Percentiles rank a stretch among this genome's conserved stretches.
These are phyloP conservation scores for Lasiodiplodia gonubiensis DNA, from an alignment of 2,329 filamentous ascomycete genomes.

Conservation along the genomic window DNA sequence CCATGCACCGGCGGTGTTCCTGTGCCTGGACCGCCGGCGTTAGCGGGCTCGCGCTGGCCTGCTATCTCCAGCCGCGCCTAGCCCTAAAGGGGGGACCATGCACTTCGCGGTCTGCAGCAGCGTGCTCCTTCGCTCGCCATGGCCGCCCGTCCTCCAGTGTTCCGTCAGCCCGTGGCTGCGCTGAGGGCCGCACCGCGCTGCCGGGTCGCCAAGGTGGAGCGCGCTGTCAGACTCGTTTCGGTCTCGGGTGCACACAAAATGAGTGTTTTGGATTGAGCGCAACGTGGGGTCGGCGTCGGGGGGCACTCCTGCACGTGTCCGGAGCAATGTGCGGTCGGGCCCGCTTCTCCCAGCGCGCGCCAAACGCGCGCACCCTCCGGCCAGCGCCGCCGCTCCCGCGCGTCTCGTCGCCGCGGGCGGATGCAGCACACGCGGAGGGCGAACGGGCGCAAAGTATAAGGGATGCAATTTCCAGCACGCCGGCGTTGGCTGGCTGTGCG, in stretches of 20 bases:
- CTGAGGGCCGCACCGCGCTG: constrained; percentile 5
- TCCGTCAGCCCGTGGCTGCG: not conserved
- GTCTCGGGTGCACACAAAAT: constrained; percentile 10
- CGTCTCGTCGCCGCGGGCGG: constrained; percentile 1
- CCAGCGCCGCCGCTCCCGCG: constrained; percentile 16
- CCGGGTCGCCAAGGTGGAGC: constrained; percentile 18
- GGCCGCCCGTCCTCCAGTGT: constrained; percentile 7
- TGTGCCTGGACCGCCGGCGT: constrained; percentile 25
- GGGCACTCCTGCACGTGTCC: constrained; percentile 3
- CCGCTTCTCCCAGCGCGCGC: not conserved
- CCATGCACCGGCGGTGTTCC: not conserved
- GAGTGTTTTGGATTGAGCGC: constrained; percentile 24
- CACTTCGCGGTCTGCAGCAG: constrained; percentile 15
- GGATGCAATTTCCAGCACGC: constrained; percentile 23
- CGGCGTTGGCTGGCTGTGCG: constrained; percentile 15
- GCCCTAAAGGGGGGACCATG: constrained; percentile 16
- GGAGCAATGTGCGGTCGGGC: constrained; percentile 1
- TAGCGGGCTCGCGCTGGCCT: constrained; percentile 13
- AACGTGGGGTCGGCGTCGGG: constrained; percentile 14
- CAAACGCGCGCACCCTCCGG: not conserved
- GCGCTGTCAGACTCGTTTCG: constrained; percentile 14
- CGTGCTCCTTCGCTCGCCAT: constrained; percentile 11
- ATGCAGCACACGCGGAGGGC: not conserved
- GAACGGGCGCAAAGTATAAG: constrained; percentile 21
- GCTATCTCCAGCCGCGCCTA: constrained; percentile 8